Conservation (phyloP, 2,329 filamentous ascomycete genomes). For the Orbilia javanica region DNA sequence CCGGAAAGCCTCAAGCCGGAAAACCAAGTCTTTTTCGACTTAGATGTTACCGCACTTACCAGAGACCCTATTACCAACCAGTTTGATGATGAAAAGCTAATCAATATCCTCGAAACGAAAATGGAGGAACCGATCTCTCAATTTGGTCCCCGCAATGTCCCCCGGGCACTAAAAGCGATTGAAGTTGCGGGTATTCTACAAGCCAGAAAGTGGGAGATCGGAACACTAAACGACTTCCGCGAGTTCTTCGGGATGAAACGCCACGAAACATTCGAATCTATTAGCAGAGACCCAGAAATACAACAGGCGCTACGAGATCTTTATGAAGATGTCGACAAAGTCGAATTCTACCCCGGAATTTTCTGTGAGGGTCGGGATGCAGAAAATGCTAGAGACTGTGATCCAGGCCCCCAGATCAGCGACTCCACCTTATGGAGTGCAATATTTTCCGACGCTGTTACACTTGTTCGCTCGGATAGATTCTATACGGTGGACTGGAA, state of each 20-base stretch:
- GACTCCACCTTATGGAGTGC: conserved; percentile 69
- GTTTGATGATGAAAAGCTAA: conserved; percentile 72
- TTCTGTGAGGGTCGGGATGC: conserved; percentile 68
- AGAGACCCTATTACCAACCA: conserved; percentile 46
- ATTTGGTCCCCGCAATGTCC: conserved; percentile 73
- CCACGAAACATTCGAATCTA: conserved; percentile 69
- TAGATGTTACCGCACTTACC: conserved; percentile 60
- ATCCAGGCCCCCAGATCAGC: conserved; percentile 40
- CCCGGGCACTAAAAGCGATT: conserved; percentile 71
- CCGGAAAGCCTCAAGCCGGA: conserved; percentile 28
- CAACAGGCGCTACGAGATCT: conserved; percentile 67
- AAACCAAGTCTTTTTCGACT: conserved; percentile 57
- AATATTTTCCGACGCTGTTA: conserved; percentile 73
- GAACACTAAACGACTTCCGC: conserved; percentile 71
- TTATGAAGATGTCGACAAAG: conserved; percentile 70
- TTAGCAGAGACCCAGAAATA: conserved; percentile 69
- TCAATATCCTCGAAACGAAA: conserved; percentile 70
- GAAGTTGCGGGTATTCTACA: conserved; percentile 75
- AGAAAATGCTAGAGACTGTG: conserved; percentile 36
- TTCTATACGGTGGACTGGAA: conserved; percentile 68
- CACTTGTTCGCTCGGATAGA: conserved; percentile 72
- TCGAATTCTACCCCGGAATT: conserved; percentile 73
- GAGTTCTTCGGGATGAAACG: conserved; percentile 69
- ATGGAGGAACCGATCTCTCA: conserved; percentile 74
- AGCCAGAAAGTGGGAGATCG: conserved; percentile 73